phyloP scores from a whole-genome alignment of 257 asterid genomes.

The Fraxinus excelsior region DNA sequence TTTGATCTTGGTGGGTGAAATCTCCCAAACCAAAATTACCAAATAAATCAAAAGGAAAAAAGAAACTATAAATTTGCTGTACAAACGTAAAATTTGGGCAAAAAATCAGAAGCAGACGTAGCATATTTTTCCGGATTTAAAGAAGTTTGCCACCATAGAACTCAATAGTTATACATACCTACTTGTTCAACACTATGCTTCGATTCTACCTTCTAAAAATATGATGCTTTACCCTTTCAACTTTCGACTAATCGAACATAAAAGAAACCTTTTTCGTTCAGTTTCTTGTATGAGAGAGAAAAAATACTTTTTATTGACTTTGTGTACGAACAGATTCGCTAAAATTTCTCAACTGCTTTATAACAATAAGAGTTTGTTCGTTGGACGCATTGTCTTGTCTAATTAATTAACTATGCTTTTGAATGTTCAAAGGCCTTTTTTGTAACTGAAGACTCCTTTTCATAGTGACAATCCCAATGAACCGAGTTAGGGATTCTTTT shows the following conservation, averaged over 20 bases:
- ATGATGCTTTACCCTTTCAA: constrained; percentile 21
- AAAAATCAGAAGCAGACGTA: constrained; percentile 33
- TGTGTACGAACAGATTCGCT: not conserved
- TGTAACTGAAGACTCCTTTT: not conserved
- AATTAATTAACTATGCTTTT: constrained; percentile 17
- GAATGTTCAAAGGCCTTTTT: not conserved
- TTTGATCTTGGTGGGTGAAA: constrained; percentile 60
- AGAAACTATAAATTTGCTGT: not conserved
- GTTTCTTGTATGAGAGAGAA: not conserved
- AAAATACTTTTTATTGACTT: constrained; percentile 3
- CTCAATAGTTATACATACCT: not conserved
- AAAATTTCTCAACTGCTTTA: constrained; percentile 39
- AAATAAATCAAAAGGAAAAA: constrained; percentile 24
- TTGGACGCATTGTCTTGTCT: constrained; percentile 30
- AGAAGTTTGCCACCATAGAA: not conserved
- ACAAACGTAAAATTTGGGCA: constrained; percentile 33
- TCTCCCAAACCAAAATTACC: constrained; percentile 44
- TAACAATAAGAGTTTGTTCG: constrained; percentile 41
- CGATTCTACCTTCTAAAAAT: not conserved
- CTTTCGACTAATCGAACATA: not conserved
- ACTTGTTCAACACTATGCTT: not conserved
- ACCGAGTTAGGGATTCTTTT: too few species aligned
- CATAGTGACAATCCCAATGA: too few species aligned
- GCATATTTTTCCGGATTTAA: constrained; percentile 9
- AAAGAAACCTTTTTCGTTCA: not conserved